Evolutionary conservation across 495 filamentous ascomycete genomes (phyloP), one percentile per base, ranked within the genome.

Genomic region (Pyronema domesticum): DNA sequence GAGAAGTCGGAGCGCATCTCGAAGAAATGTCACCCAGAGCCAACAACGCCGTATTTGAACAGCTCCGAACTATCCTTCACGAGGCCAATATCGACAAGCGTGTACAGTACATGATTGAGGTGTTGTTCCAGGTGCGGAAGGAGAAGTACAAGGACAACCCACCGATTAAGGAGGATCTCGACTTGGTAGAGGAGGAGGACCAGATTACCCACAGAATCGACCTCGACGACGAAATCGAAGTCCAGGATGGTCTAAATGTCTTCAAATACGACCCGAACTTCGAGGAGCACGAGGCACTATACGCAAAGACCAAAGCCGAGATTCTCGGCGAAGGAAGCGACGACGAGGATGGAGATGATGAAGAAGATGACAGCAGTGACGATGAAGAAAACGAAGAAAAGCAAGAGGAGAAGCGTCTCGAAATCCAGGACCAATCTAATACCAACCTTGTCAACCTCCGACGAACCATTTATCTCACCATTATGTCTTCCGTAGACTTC

Each of bases 31-130:
- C 81, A 59, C 74, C 79, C 1, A 72, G 80, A 17, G 91, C 96
- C 60, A 83, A 86, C 17, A 76, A 87, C 54, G 83, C 80, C 45
- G 85, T 99, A 13, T 99, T 91, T 56, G 93, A 96, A 62, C 89
- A 94, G 65, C 93, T 99, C 71, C 72, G 91, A 50, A 87, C 79
- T 55, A 96, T 96, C 59, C 73, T 99, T 7, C 87, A 96, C 68
- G 93, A 96, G 66, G 85, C 86, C 37, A 86, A 88, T 63, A 89
- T 96, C 62, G 91, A 99, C 63, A 94, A 94, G 70, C 74, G 91
- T 55, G 85, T 89, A 34, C 91, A 96, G 70, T 96, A 95, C 67
- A 94, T 94, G 87, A 93, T 99, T 57, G 91, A 99, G 65, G 89
- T 95, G 7, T 71, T 99, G 53, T 96, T 99, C 68, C 88, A 96